Conservation (phyloP, 2,329 filamentous ascomycete genomes). For the Domatiomyces globalis region DNA sequence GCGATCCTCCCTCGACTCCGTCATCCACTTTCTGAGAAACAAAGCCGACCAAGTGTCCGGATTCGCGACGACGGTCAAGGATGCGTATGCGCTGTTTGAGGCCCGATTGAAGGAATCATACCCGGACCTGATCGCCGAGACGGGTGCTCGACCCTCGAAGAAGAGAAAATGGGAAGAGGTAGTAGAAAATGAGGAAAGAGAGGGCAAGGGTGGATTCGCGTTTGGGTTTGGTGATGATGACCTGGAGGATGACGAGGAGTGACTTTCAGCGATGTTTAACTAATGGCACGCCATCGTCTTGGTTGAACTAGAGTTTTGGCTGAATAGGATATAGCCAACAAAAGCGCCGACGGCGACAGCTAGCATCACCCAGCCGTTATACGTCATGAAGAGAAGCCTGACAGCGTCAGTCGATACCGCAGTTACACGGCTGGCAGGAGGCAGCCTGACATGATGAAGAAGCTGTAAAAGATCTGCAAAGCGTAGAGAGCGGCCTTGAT, state of each 20-base stretch:
- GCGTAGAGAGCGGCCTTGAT: conserved; percentile 76
- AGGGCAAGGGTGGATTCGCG: conserved; percentile 40
- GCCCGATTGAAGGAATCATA: conserved; percentile 49
- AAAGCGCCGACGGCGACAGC: conserved; percentile 80
- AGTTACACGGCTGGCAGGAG: not conserved
- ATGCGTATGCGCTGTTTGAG: conserved; percentile 64
- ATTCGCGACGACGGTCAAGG: conserved; percentile 55
- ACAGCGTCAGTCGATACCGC: not conserved
- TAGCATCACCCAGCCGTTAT: conserved; percentile 96
- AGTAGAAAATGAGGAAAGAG: conserved; percentile 36
- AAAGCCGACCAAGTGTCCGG: conserved; percentile 78
- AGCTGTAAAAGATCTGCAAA: conserved; percentile 92
- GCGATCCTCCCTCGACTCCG: conserved; percentile 54
- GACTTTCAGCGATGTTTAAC: not conserved
- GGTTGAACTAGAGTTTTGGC: conserved; percentile 51
- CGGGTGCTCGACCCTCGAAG: conserved; percentile 33
- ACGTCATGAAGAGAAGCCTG: conserved; percentile 99
- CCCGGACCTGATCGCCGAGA: conserved; percentile 53
- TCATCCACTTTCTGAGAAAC: conserved; percentile 65
- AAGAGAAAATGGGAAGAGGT: conserved; percentile 81
- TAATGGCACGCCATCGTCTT: conserved; percentile 90
- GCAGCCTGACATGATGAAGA: conserved; percentile 88
- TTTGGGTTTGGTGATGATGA: conserved; percentile 51
- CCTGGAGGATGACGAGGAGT: conserved; percentile 37
- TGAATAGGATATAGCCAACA: conserved; percentile 73